A percentile compares a stretch with the other conserved stretches of the same genome.
phyloP scores from a whole-genome alignment of 108 stramenopile genomes.

The Asterionellopsis glacialis region DNA sequence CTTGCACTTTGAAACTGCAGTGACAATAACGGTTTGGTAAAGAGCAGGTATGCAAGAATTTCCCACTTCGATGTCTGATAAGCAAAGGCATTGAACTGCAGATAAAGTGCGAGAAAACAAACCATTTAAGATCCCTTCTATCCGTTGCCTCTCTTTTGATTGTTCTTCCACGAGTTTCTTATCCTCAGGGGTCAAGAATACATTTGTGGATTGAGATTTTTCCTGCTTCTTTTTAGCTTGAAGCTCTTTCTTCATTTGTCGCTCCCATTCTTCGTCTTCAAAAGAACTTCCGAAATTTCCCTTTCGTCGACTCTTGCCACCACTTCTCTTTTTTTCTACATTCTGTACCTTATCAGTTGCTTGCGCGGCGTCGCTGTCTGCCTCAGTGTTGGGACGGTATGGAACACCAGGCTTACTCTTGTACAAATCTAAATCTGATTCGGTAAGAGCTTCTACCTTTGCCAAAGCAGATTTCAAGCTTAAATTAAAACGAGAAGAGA shows the following conservation, averaged over 20 bases:
- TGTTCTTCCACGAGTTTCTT: conserved; percentile 54
- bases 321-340: conserved; percentile 15
- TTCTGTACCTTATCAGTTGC: not conserved
- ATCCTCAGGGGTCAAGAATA: conserved; percentile 37
- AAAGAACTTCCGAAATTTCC: conserved; percentile 32
- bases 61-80: conserved; percentile 83
- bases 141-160: conserved; percentile 31
- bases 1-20: conserved; percentile 46
- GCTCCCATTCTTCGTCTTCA: conserved; percentile 89
- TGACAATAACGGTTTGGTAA: conserved; percentile 31
- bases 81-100: conserved; percentile 47
- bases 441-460: conserved; percentile 26
- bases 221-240: conserved; percentile 52
- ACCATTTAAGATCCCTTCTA: conserved; percentile 27
- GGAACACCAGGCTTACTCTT: conserved; percentile 19
- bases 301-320: conserved; percentile 40
- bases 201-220: not conserved
- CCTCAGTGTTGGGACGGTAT: not conserved
- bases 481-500: conserved; percentile 24
- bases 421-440: conserved; percentile 25
- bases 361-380: conserved; percentile 8
- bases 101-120: conserved; percentile 39
- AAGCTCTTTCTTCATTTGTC: conserved; percentile 79
- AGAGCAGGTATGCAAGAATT: conserved; percentile 64
- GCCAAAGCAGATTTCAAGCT: conserved; percentile 12